These are phyloP conservation scores for Fusarium begoniae DNA, from an alignment of 2,329 filamentous ascomycete genomes.

Conservation along the genomic window DNA sequence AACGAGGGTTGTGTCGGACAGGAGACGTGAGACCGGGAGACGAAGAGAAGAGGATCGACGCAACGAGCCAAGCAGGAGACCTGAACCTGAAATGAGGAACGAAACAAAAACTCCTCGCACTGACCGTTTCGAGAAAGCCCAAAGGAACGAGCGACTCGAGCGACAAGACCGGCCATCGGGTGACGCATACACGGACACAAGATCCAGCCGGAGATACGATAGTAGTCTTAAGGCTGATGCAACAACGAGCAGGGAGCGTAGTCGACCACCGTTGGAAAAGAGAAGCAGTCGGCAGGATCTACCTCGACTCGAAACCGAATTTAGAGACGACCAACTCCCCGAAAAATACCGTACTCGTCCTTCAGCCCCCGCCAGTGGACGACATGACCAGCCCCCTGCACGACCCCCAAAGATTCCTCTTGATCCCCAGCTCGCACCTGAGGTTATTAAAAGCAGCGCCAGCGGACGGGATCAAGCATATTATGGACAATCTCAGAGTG, in stretches of 20 bases:
- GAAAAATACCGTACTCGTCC: constrained; percentile 51
- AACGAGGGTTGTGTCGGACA: constrained; percentile 32
- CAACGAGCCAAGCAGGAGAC: constrained; percentile 2
- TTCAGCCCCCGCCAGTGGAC: constrained; percentile 44
- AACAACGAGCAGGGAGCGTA: constrained; percentile 27
- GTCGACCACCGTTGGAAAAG: constrained; percentile 39
- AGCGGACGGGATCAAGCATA: constrained; percentile 56
- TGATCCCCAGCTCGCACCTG: constrained; percentile 53
- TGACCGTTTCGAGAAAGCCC: constrained; percentile 21
- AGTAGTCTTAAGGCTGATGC: constrained; percentile 28
- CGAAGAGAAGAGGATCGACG: neutral
- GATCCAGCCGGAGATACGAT: constrained; percentile 23
- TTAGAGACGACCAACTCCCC: constrained; percentile 40
- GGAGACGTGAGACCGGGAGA: constrained; percentile 7
- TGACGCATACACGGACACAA: constrained; percentile 20
- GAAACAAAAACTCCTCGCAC: constrained; percentile 11
- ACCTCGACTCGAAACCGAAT: constrained; percentile 56
- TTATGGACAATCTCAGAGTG: constrained; percentile 31
- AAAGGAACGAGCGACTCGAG: constrained; percentile 15
- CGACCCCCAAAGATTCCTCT: constrained; percentile 41
- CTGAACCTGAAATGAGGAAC: constrained; percentile 1
- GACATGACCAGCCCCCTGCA: constrained; percentile 46
- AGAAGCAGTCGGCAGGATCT: constrained; percentile 52
- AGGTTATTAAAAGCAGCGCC: constrained; percentile 53
- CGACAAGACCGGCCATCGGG: constrained; percentile 15